Evolutionary conservation across 768 basidiomycete species (phyloP).

Genomic region (Hericium erinaceus): DNA sequence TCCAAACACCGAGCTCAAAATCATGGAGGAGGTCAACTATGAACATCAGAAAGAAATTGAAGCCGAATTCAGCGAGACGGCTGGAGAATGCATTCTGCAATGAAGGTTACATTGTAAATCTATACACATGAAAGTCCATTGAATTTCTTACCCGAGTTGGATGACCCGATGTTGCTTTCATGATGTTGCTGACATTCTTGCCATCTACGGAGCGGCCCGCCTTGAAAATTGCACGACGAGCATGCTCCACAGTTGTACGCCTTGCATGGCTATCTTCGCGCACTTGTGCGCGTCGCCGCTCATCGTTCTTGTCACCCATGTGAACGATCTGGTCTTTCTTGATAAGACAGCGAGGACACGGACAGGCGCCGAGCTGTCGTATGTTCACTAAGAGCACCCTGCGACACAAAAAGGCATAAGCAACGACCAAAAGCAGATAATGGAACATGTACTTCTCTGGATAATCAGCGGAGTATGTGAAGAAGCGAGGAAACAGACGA

Average conservation of each 20-base stretch:
- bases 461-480: conserved; percentile 20
- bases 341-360: conserved; percentile 30
- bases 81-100: conserved; percentile 27
- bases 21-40: conserved; percentile 26
- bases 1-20: conserved; percentile 28
- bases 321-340: conserved; percentile 19
- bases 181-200: not conserved
- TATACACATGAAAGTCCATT: not conserved
- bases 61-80: conserved; percentile 14
- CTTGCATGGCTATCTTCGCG: not conserved
- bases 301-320: conserved; percentile 22
- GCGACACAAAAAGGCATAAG: not conserved
- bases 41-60: conserved; percentile 20
- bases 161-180: conserved; percentile 5
- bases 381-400: conserved; percentile 30
- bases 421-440: not conserved
- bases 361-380: conserved; percentile 28
- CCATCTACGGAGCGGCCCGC: not conserved
- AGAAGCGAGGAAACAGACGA: conserved; percentile 16
- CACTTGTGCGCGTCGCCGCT: conserved; percentile 2
- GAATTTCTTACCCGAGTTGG: conserved; percentile 5
- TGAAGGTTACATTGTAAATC: not conserved
- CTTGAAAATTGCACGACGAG: conserved; percentile 4
- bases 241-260: conserved; percentile 10
- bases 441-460: conserved; percentile 14